Evolutionary conservation across 1,284 basidiomycete species (phyloP), one percentile per base, ranked within the genome.

Genomic region (Cryptococcus sp.): DNA sequence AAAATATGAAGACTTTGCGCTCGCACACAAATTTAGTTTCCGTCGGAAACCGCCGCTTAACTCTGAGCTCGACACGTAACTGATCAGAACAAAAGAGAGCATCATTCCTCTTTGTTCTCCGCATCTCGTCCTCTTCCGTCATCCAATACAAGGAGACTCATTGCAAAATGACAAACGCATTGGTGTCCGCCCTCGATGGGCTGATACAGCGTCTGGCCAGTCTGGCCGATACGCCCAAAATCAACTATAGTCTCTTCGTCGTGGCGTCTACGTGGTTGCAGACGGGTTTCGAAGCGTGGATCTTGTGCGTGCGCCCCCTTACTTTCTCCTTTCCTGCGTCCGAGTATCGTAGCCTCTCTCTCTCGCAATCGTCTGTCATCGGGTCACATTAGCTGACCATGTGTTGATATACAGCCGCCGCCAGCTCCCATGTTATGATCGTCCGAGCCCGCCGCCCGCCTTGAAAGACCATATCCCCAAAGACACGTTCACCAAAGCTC

Each of bases 401-500:
- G 35, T 22, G 6, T 19, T 47, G 11, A 20, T 3, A 11, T 17
- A 7, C 49, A 76, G 73, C 22, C 61, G 64, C 47, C 87, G 92
- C 13, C 94, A 97, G 78, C 89, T 91, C 71, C 88, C 88, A 3
- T 81, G 90, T 52, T 95, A 93, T 77, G 86, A 84, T 1, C 89
- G 88, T 67, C 84, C 83, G 0, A 80, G 83, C n/a, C 91, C 93
- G 0, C 94, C 93, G 0, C 75, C 84, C 0, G 87, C 85, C 1
- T 84, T 97, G 4, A 85, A 84, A 0, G 79, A 80, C 0, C 88
- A 95, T 73, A 88, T 96, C 65, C 83, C 84, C 7, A 75, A 81
- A 17, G 86, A 88, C 1, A 87, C 87, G 7, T 96, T 93, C 78
- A 80, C 85, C 60, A 96, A 96, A 72, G 93, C 92, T 0, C 94